phyloP scores from a whole-genome alignment of 2,329 filamentous ascomycete genomes.

The Hymenoscyphus occultus region DNA sequence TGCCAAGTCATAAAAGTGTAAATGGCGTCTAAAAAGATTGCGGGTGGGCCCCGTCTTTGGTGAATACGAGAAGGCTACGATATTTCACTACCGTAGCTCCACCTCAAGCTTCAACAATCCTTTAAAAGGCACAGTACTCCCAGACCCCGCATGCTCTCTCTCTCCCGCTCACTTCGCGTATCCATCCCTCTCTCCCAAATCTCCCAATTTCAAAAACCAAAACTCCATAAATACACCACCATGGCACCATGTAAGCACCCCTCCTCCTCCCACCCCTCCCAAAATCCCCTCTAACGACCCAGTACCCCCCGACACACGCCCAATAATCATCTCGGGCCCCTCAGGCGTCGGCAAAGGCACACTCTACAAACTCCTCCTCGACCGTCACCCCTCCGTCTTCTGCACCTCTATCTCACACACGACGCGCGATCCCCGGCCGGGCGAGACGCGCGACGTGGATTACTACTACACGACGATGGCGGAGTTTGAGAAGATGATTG shows the following conservation, averaged over 20 bases:
- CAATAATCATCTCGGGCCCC: slow-evolving; percentile 76
- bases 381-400: slow-evolving; percentile 53
- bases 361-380: slow-evolving; percentile 69
- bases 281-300: slow-evolving; percentile 11
- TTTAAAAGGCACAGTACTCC: not conserved
- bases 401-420: slow-evolving; percentile 69
- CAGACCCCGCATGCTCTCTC: slow-evolving; percentile 22
- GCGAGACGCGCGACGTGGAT: slow-evolving; percentile 72
- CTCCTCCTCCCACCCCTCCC: slow-evolving; percentile 8
- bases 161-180: slow-evolving; percentile 21
- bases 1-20: not conserved
- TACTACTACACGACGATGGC: slow-evolving; percentile 74
- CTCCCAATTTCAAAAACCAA: slow-evolving; percentile 21
- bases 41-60: not conserved
- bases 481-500: slow-evolving; percentile 66
- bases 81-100: not conserved
- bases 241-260: slow-evolving; percentile 34
- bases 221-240: slow-evolving; percentile 23
- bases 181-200: slow-evolving; percentile 17
- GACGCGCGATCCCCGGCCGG: slow-evolving; percentile 70
- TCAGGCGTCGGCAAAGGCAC: slow-evolving; percentile 81
- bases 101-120: not conserved
- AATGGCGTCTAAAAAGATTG: not conserved
- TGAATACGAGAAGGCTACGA: not conserved
- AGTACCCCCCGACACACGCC: slow-evolving; percentile 41